Percentiles rank a stretch among this genome's conserved stretches.
phyloP scores from a whole-genome alignment of 768 basidiomycete genomes.

The Cyclocybe aegerita region DNA sequence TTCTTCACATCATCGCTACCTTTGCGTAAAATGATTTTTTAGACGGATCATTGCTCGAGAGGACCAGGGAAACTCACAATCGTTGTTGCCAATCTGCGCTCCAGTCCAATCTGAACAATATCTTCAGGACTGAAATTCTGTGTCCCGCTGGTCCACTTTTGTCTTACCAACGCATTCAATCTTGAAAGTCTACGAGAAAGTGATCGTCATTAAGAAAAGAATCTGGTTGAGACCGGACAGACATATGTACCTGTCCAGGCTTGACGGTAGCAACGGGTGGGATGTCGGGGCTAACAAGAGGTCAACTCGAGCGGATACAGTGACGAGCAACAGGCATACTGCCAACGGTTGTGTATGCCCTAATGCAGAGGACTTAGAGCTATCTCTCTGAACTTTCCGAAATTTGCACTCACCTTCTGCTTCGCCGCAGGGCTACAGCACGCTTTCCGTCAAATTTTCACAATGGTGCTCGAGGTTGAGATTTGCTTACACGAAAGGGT shows the following conservation, averaged over 20 bases:
- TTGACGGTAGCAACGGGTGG: constrained; percentile 62
- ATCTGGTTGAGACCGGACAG: background rate
- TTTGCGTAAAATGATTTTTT: constrained; percentile 16
- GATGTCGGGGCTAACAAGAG: constrained; percentile 53
- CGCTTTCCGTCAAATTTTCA: background rate
- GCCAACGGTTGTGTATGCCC: constrained; percentile 75
- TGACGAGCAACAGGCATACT: constrained; percentile 41
- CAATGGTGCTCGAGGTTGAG: background rate
- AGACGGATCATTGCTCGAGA: background rate
- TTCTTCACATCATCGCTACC: constrained; percentile 68
- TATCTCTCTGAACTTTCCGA: background rate
- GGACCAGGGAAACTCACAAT: constrained; percentile 41
- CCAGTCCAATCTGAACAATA: constrained; percentile 68
- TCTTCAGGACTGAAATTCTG: background rate
- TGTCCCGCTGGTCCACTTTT: background rate
- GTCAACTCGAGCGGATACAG: background rate
- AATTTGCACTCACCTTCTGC: constrained; percentile 49
- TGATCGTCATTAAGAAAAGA: background rate
- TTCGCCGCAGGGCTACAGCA: constrained; percentile 41
- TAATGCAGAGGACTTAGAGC: constrained; percentile 18
- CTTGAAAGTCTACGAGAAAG: constrained; percentile 55
- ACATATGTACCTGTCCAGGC: constrained; percentile 46
- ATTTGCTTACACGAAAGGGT: constrained; percentile 62
- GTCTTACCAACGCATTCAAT: constrained; percentile 63
- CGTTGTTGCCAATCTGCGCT: constrained; percentile 76